Conservation (phyloP, 306 rosid species). For the Trifolium fragiferum region DNA sequence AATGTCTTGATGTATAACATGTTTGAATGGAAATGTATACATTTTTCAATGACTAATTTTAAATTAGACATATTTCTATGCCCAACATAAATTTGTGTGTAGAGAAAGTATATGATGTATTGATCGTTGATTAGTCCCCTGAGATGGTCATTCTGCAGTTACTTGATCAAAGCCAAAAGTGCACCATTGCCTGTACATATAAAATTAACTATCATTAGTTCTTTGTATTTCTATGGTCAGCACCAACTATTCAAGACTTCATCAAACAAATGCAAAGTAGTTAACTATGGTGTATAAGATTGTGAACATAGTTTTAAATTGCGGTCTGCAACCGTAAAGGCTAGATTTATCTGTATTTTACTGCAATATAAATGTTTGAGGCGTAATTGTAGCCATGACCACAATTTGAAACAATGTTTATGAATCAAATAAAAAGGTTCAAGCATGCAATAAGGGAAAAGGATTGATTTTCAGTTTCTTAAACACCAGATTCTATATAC, state of each 20-base stretch:
- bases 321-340: too few relatives aligned
- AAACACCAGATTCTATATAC: slow-evolving; percentile 1
- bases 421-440: slow-evolving; percentile 20
- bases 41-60: slow-evolving; percentile 28
- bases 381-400: too few relatives aligned
- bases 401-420: too few relatives aligned
- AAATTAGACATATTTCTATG: slow-evolving; percentile 38
- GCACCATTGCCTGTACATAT: slow-evolving; percentile 85
- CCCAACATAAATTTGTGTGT: slow-evolving; percentile 13
- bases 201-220: slow-evolving; percentile 33
- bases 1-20: slow-evolving; percentile 45
- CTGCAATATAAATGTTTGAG: too few relatives aligned
- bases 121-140: slow-evolving; percentile 26
- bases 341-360: too few relatives aligned
- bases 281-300: neutral
- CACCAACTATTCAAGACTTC: slow-evolving; percentile 20
- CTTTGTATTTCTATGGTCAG: slow-evolving; percentile 3
- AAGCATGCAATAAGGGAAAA: neutral
- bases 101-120: slow-evolving; percentile 32
- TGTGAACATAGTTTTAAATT: too few relatives aligned
- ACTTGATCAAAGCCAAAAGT: slow-evolving; percentile 78
- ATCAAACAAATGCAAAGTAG: slow-evolving; percentile 25
- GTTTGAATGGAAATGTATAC: slow-evolving; percentile 37
- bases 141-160: slow-evolving; percentile 34
- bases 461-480: neutral